Base-by-base conservation (phyloP, 768 basidiomycete species). In the Termitomyces sp. region DNA sequence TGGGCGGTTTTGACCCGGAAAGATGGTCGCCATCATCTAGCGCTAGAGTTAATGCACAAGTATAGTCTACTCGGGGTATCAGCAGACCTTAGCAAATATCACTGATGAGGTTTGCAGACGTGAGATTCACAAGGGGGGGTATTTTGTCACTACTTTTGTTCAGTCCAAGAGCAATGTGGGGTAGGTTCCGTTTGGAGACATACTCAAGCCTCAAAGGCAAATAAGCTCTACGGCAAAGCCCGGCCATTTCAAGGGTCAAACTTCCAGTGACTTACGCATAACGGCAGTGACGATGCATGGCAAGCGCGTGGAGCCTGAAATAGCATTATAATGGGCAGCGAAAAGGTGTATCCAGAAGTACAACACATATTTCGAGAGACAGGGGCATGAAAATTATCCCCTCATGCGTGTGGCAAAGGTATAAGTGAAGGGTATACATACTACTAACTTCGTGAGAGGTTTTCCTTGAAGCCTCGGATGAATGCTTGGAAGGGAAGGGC, bases 391-490 rank as follows among this genome's bases (percentile, higher is more conserved):
- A 49, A 23, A 38, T 38, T 27, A 46, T 46, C 11, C 23, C 25
- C 35, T n/a, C 16, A 35, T 48, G 22, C 35, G 46, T 35, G 47
- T 16, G 47, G 23, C 22, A 36, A 45, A 48, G 23, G 39, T 36
- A 43, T 36, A 38, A 23, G 41, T 7, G 45, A 41, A 36, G 15
- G 52, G 52, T 52, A 53, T 41, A 50, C 43, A 56, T 59, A 57
- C 55, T 55, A 61, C 40, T 54, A 53, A 43, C 51, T 52, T 49
- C 35, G 35, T 29, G 54, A 55, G 13, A 85, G 67, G 62, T 83
- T 82, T 68, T 87, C 84, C 60, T 79, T 80, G 70, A 89, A 87
- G 18, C 86, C 86, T 58, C 80, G 78, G 52, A 84, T 73, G 64
- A 89, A 87, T 6, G 82, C 80, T 63, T 79, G 77, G 68, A 87